phyloP scores from a whole-genome alignment of 768 basidiomycete genomes.

The Hirschioporus abietinus region DNA sequence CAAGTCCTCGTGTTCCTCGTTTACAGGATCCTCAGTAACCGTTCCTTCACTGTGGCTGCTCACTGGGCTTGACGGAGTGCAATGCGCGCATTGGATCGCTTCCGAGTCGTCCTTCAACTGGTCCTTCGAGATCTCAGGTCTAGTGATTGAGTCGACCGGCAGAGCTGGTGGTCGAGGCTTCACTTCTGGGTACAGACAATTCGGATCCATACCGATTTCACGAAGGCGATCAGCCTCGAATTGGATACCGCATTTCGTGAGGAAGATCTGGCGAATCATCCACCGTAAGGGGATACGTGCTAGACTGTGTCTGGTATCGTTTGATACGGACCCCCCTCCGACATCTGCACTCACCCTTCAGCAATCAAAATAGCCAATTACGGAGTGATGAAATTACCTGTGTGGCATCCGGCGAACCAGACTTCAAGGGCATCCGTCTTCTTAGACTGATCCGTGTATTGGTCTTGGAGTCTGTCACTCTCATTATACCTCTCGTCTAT shows the following conservation, averaged over 20 bases:
- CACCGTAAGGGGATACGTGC: slow-evolving; percentile 15
- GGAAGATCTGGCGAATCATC: slow-evolving; percentile 17
- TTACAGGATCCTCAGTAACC: slow-evolving; percentile 6
- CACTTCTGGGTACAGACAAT: not conserved
- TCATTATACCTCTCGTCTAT: not conserved
- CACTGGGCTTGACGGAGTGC: slow-evolving; percentile 10
- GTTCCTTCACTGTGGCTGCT: not conserved
- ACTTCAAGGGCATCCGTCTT: slow-evolving; percentile 24
- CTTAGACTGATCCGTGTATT: not conserved
- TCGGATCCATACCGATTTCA: slow-evolving; percentile 7
- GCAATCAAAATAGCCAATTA: not conserved
- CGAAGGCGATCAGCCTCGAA: slow-evolving; percentile 8
- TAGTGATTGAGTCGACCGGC: not conserved
- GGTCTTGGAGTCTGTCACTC: not conserved
- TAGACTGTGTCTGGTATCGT: slow-evolving; percentile 10
- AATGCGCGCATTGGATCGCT: slow-evolving; percentile 2
- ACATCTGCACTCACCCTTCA: slow-evolving; percentile 9
- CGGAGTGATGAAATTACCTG: slow-evolving; percentile 8
- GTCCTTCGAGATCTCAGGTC: not conserved
- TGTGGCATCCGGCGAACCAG: slow-evolving; percentile 27
- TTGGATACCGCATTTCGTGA: slow-evolving; percentile 10
- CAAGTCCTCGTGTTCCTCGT: slow-evolving; percentile 13
- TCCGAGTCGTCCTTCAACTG: slow-evolving; percentile 2
- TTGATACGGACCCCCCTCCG: slow-evolving; percentile 15
- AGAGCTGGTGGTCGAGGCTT: not conserved